Evolutionary conservation across 305 asterid species (phyloP).

Genomic region (Solanum hybrid): DNA sequence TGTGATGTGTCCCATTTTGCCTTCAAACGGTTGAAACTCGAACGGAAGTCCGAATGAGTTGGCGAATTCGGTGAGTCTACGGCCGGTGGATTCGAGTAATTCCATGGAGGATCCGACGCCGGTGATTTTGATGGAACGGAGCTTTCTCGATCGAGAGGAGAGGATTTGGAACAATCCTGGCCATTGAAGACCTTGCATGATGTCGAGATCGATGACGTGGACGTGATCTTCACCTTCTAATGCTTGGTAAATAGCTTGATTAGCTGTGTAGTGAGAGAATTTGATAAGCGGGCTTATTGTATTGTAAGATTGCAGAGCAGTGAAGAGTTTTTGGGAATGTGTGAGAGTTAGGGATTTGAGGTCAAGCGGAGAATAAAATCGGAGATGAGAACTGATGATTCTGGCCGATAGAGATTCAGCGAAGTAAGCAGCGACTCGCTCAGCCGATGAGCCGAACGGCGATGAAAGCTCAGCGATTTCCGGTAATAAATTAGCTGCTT

Average conservation of each 20-base stretch:
- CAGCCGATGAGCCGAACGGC: slow-evolving; percentile 87
- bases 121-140: slow-evolving; percentile 49
- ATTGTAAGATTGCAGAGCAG: slow-evolving; percentile 62
- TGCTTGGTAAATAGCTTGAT: slow-evolving; percentile 65
- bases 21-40: slow-evolving; percentile 50
- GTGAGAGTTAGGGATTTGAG: slow-evolving; percentile 20
- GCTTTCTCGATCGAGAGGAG: slow-evolving; percentile 51
- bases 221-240: slow-evolving; percentile 45
- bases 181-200: slow-evolving; percentile 98
- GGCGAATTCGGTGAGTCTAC: slow-evolving; percentile 54
- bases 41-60: slow-evolving; percentile 52
- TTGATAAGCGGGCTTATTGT: slow-evolving; percentile 63
- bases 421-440: slow-evolving; percentile 88
- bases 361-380: slow-evolving; percentile 48
- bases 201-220: slow-evolving; percentile 73
- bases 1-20: slow-evolving; percentile 46
- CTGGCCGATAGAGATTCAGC: slow-evolving; percentile 80
- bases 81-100: slow-evolving; percentile 54
- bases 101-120: slow-evolving; percentile 67
- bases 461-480: slow-evolving; percentile 75
- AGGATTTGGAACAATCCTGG: slow-evolving; percentile 84
- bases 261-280: slow-evolving; percentile 85
- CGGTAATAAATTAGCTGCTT: slow-evolving; percentile 54
- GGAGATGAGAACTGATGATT: slow-evolving; percentile 49
- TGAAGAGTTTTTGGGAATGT: slow-evolving; percentile 41